phyloP scores from a whole-genome alignment of 805 yeast species.

The Candida silvicultrix region DNA sequence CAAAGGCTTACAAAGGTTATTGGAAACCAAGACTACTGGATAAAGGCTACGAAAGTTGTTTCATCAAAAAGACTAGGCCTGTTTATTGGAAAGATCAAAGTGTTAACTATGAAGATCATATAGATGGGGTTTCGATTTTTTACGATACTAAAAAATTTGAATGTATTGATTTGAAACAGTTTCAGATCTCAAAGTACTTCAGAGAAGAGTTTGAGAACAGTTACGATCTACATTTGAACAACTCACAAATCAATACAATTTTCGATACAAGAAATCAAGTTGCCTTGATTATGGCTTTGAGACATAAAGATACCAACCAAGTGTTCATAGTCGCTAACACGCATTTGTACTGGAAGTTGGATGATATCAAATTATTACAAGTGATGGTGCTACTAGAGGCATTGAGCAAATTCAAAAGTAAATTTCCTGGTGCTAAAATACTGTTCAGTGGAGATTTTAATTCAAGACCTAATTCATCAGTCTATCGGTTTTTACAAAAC shows the following conservation, averaged over 20 bases:
- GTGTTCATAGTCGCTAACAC: slow-evolving; percentile 47
- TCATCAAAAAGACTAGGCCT: slow-evolving; percentile 45
- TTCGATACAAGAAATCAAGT: slow-evolving; percentile 48
- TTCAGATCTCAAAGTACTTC: slow-evolving; percentile 22
- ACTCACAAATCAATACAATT: slow-evolving; percentile 24
- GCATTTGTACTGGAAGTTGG: slow-evolving; percentile 54
- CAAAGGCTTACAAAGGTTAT: slow-evolving; percentile 29
- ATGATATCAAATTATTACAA: slow-evolving; percentile 50
- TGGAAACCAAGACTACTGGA: slow-evolving; percentile 31
- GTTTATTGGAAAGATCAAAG: slow-evolving; percentile 36
- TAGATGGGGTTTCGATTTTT: slow-evolving; percentile 59
- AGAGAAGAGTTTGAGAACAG: slow-evolving; percentile 1
- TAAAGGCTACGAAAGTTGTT: slow-evolving; percentile 39
- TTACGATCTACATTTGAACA: slow-evolving; percentile 8
- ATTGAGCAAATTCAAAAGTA: slow-evolving; percentile 22
- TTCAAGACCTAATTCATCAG: slow-evolving; percentile 43
- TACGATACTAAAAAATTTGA: slow-evolving; percentile 43
- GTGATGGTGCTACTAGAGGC: slow-evolving; percentile 36
- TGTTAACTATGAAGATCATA: slow-evolving; percentile 24
- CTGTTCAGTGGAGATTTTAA: slow-evolving; percentile 54
- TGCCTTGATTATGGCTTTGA: slow-evolving; percentile 41
- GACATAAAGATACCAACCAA: slow-evolving; percentile 35
- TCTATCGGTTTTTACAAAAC: slow-evolving; percentile 36
- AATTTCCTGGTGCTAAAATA: slow-evolving; percentile 26
- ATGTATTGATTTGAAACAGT: slow-evolving; percentile 26